These are phyloP conservation scores for Coelastrella sp. DNA, from an alignment of 139 green algal genomes.

Conservation along the genomic window DNA sequence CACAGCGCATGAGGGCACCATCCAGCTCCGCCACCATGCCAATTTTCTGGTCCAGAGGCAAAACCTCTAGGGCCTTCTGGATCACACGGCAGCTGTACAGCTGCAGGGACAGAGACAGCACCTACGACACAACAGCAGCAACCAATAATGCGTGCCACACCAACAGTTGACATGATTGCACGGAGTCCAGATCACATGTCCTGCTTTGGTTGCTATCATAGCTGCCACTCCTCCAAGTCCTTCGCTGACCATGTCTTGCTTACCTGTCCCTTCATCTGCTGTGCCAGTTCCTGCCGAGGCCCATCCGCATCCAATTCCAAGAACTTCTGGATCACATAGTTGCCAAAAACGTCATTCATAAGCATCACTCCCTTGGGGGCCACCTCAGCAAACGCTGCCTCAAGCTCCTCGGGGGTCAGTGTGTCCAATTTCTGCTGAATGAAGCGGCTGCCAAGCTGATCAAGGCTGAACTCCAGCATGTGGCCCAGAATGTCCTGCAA, in stretches of 20 bases:
- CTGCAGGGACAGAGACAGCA: slow-evolving; percentile 82
- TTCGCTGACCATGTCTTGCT: background rate
- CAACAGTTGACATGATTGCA: background rate
- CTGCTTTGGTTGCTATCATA: background rate
- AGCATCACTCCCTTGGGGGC: slow-evolving; percentile 65
- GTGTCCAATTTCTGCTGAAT: slow-evolving; percentile 93
- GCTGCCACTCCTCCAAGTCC: too few species aligned
- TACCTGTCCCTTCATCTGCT: slow-evolving; percentile 58
- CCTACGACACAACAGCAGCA: slow-evolving; percentile 17
- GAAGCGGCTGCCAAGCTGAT: slow-evolving; percentile 93
- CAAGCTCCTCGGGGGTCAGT: slow-evolving; percentile 62
- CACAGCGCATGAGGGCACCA: slow-evolving; percentile 79
- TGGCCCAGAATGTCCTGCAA: slow-evolving; percentile 78
- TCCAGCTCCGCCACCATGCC: slow-evolving; percentile 76
- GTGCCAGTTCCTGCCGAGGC: slow-evolving; percentile 51
- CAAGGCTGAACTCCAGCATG: slow-evolving; percentile 83
- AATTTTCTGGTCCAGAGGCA: slow-evolving; percentile 51
- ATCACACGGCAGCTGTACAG: slow-evolving; percentile 96
- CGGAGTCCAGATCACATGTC: background rate
- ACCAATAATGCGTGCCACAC: background rate
- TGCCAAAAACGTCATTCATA: slow-evolving; percentile 93
- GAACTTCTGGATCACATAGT: slow-evolving; percentile 91
- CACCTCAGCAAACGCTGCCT: slow-evolving; percentile 63
- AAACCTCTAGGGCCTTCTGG: slow-evolving; percentile 89
- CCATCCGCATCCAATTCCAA: slow-evolving; percentile 72